These are phyloP conservation scores for Sporothrix brasiliensis DNA, from an alignment of 2,329 filamentous ascomycete species.

Conservation along the genomic window DNA sequence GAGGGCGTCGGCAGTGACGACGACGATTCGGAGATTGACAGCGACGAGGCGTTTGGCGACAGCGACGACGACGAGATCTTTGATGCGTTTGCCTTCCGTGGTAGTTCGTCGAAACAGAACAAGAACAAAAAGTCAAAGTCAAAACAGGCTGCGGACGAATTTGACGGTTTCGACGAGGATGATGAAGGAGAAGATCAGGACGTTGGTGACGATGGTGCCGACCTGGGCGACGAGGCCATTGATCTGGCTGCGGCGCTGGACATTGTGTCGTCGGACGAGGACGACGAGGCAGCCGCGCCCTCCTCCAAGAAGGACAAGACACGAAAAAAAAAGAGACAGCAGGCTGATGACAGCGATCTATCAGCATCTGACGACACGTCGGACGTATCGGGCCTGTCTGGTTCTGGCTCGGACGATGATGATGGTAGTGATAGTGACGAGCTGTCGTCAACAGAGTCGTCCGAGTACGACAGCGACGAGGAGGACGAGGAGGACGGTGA, in stretches of 20 bases:
- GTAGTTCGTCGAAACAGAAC: conserved; percentile 48
- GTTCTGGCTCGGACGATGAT: conserved; percentile 3
- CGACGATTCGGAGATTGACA: conserved; percentile 66
- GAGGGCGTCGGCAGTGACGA: conserved; percentile 66
- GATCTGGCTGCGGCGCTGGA: conserved; percentile 62
- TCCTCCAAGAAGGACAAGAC: conserved; percentile 50
- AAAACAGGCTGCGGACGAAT: conserved; percentile 49
- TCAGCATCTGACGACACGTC: conserved; percentile 42
- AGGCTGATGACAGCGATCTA: conserved; percentile 36
- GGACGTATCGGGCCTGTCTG: conserved; percentile 44
- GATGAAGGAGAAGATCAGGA: conserved; percentile 10
- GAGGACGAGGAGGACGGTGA: conserved; percentile 21
- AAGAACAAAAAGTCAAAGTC: conserved; percentile 41
- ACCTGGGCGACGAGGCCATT: conserved; percentile 62
- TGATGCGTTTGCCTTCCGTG: conserved; percentile 67
- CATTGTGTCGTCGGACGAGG: conserved; percentile 57
- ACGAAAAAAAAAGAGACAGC: conserved; percentile 57
- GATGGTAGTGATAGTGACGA: conserved; percentile 35
- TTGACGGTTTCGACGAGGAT: conserved; percentile 54
- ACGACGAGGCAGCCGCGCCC: conserved; percentile 52
- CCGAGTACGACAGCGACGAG: conserved; percentile 12
- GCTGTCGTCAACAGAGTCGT: conserved; percentile 48
- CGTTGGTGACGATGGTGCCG: conserved; percentile 56
- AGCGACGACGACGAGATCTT: conserved; percentile 89
- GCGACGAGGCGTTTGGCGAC: conserved; percentile 80